A percentile compares a stretch with the other conserved stretches of the same genome.
Conservation (phyloP, 495 filamentous ascomycete genomes). For the Xylaria flabelliformis region DNA sequence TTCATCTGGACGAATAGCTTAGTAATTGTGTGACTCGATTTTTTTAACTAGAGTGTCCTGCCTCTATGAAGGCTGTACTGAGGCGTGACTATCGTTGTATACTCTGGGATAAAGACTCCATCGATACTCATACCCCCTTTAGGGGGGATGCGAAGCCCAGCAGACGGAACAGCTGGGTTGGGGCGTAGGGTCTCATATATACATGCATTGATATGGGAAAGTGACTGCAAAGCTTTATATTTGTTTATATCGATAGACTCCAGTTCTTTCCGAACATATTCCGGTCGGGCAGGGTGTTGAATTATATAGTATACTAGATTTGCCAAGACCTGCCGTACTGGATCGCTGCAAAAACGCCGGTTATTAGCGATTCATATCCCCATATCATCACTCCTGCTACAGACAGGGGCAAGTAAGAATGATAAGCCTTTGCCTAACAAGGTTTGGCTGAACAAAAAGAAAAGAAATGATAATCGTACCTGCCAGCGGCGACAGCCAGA, state of each 20-base stretch:
- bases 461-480: neutral
- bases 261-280: neutral
- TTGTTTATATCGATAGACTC: neutral
- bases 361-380: too few relatives aligned
- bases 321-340: neutral
- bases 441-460: neutral
- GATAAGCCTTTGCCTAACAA: neutral
- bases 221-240: neutral
- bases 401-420: too few relatives aligned
- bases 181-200: neutral
- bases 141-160: neutral
- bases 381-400: too few relatives aligned
- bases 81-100: neutral
- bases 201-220: neutral
- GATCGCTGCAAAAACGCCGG: neutral
- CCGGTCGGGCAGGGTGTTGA: neutral
- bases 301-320: neutral
- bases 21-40: neutral
- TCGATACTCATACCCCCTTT: neutral
- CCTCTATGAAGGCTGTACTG: constrained; percentile 9
- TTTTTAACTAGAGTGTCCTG: neutral
- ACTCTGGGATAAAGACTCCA: neutral
- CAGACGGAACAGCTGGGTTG: constrained; percentile 1
- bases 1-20: neutral
- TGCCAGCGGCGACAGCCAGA: constrained; percentile 5